Evolutionary conservation across 129 eudicot genomes (phyloP).

Genomic region (Saposhnikovia divaricata): DNA sequence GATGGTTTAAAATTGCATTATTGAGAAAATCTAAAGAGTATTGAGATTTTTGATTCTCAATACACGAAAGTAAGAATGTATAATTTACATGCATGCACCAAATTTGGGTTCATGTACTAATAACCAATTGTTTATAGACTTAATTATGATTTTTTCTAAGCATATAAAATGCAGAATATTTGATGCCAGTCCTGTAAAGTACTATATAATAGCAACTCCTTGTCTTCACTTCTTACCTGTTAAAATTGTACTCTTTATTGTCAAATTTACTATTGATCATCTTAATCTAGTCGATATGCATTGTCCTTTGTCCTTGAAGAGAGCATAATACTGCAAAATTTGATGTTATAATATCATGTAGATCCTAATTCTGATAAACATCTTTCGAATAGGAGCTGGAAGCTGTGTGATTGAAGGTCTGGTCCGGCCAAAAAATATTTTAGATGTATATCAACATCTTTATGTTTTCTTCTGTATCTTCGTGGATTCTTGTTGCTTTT

Average conservation of each 20-base stretch:
- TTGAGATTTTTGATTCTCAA: not conserved
- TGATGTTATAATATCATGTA: not conserved
- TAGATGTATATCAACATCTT: not conserved
- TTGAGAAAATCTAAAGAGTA: not conserved
- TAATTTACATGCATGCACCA: not conserved
- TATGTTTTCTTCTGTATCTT: not conserved
- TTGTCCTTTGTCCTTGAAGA: not conserved
- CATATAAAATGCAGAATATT: not conserved
- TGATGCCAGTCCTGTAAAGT: not conserved
- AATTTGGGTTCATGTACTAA: not conserved
- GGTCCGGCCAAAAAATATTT: not conserved
- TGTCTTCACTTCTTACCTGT: not conserved
- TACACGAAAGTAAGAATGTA: not conserved
- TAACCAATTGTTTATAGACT: not conserved
- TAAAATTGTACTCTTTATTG: not conserved
- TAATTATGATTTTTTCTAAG: not conserved
- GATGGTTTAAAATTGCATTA: not conserved
- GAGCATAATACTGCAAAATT: not conserved
- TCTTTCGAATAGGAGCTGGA: not conserved
- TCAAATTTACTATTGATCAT: not conserved
- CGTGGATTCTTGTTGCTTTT: conserved; percentile 23
- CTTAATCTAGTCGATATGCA: not conserved
- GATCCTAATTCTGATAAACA: not conserved
- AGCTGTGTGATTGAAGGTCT: not conserved
- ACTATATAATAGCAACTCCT: not conserved